These are phyloP conservation scores for Didymella arachidicola DNA, from an alignment of 2,329 filamentous ascomycete genomes.

Conservation along the genomic window DNA sequence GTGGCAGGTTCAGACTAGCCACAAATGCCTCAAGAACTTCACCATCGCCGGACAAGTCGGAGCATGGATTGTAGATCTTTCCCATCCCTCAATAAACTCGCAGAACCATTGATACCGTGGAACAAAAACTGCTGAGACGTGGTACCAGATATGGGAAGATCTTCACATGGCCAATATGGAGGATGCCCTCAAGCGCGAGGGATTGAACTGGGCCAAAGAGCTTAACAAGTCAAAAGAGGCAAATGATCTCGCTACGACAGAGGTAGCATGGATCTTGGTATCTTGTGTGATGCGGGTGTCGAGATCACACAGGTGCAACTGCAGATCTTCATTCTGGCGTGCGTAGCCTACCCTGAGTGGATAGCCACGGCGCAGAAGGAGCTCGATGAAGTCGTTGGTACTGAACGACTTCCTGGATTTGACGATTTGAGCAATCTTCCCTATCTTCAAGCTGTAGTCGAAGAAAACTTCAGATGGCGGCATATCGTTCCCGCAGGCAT, in stretches of 20 bases:
- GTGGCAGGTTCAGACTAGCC: slow-evolving; percentile 26
- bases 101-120: slow-evolving; percentile 46
- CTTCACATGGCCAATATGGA: slow-evolving; percentile 30
- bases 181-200: slow-evolving; percentile 18
- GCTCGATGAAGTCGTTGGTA: slow-evolving; percentile 31
- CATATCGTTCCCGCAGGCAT: slow-evolving; percentile 51
- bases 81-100: slow-evolving; percentile 54
- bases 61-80: slow-evolving; percentile 54
- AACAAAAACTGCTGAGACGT: slow-evolving; percentile 30
- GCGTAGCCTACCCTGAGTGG: slow-evolving; percentile 23
- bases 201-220: slow-evolving; percentile 38
- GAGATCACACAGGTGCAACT: slow-evolving; percentile 30
- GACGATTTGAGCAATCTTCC: slow-evolving; percentile 37
- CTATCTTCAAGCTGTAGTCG: slow-evolving; percentile 38
- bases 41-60: slow-evolving; percentile 38
- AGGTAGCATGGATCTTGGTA: slow-evolving; percentile 30
- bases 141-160: slow-evolving; percentile 22
- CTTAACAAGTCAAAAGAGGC: slow-evolving; percentile 25
- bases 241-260: slow-evolving; percentile 17
- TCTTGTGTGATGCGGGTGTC: slow-evolving; percentile 31
- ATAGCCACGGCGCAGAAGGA: slow-evolving; percentile 26
- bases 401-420: slow-evolving; percentile 27
- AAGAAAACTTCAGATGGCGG: slow-evolving; percentile 45
- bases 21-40: slow-evolving; percentile 27
- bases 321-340: slow-evolving; percentile 18